phyloP scores from a whole-genome alignment of 108 stramenopile species.

The Pseudonitzschia delicatissima region DNA sequence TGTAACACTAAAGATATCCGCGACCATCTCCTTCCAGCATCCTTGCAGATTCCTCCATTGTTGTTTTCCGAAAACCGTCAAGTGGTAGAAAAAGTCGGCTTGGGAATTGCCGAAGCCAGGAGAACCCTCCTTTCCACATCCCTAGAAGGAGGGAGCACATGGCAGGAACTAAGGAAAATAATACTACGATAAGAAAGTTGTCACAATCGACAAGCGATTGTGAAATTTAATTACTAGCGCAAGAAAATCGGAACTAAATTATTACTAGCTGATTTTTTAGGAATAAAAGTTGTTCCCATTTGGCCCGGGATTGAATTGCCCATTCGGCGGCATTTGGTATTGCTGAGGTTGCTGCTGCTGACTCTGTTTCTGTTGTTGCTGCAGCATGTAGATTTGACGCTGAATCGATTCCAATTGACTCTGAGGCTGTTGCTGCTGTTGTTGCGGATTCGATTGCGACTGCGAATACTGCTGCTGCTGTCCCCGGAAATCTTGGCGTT shows the following conservation, averaged over 20 bases:
- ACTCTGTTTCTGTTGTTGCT: constrained; percentile 10
- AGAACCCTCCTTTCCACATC: neutral
- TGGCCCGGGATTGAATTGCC: constrained; percentile 6
- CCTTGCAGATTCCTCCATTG: constrained; percentile 17
- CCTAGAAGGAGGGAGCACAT: neutral
- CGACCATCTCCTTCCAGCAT: constrained; percentile 17
- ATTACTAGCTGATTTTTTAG: neutral
- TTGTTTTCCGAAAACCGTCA: constrained; percentile 4
- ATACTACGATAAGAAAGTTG: neutral
- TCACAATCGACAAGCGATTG: no score
- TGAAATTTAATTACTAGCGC: no score
- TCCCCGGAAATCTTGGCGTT: constrained; percentile 10
- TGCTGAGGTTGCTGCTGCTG: neutral
- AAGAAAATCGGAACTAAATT: no score
- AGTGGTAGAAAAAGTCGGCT: neutral
- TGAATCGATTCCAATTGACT: neutral
- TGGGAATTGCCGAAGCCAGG: constrained; percentile 12
- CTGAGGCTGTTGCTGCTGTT: neutral
- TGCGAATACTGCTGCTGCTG: constrained; percentile 7
- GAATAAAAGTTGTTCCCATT: neutral
- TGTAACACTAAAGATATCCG: neutral
- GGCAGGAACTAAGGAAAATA: neutral
- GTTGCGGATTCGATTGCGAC: neutral
- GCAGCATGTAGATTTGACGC: neutral
- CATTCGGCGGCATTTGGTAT: neutral